Conservation (phyloP, 1,139 yeast species). For the Lodderomyces orthopsilosis region DNA sequence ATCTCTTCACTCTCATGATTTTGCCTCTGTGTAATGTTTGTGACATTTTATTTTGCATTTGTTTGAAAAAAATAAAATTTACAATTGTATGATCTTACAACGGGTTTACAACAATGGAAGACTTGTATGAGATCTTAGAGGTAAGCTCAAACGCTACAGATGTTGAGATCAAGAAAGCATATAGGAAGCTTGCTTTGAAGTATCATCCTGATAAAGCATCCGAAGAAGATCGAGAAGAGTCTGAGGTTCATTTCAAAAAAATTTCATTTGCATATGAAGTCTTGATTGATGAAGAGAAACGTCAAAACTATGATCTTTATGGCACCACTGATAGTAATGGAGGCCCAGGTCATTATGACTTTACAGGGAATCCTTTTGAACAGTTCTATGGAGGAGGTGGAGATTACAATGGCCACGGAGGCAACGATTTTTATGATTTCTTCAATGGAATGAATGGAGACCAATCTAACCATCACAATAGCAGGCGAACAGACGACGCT, state of each 20-base stretch:
- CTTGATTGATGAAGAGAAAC: constrained; percentile 58
- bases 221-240: constrained; percentile 61
- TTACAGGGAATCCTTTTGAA: constrained; percentile 42
- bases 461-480: constrained; percentile 7
- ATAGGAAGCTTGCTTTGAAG: constrained; percentile 66
- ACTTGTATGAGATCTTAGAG: constrained; percentile 67
- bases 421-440: constrained; percentile 72
- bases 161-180: constrained; percentile 72
- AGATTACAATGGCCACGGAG: constrained; percentile 40
- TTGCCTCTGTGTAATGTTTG: not conserved
- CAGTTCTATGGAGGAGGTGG: constrained; percentile 33
- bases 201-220: constrained; percentile 82
- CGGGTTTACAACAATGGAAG: constrained; percentile 13
- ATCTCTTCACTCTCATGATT: too few relatives aligned
- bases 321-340: constrained; percentile 32
- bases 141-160: constrained; percentile 60
- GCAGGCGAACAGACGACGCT: constrained; percentile 59
- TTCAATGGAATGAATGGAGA: constrained; percentile 48
- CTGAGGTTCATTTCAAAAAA: constrained; percentile 73
- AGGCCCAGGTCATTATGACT: constrained; percentile 17
- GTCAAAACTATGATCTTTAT: constrained; percentile 56
- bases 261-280: constrained; percentile 77
- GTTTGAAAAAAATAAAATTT: too few relatives aligned
- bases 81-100: too few relatives aligned
- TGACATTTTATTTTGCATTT: too few relatives aligned